Percentiles rank a stretch among this genome's conserved stretches.
Evolutionary conservation across 441 rosid species (phyloP).

Genomic region (Corymbia calophylla): DNA sequence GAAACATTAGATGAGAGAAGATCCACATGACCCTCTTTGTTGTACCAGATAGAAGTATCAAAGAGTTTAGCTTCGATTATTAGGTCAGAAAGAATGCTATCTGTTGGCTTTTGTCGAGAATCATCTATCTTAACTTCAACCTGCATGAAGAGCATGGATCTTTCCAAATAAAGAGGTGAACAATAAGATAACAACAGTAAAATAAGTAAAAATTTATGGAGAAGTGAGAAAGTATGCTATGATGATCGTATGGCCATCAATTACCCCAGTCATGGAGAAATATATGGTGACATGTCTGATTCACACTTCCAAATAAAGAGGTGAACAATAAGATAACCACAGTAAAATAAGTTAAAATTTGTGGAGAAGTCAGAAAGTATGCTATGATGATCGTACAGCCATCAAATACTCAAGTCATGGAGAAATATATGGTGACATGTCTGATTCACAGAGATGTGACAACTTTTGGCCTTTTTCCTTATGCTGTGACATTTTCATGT

Average conservation of each 20-base stretch:
- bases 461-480: neutral
- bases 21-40: slow-evolving; percentile 26
- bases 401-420: neutral
- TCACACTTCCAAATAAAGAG: neutral
- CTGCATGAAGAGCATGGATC: slow-evolving; percentile 23
- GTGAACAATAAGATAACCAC: neutral
- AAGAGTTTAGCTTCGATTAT: slow-evolving; percentile 73
- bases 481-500: neutral
- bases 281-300: neutral
- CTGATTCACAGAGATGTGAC: neutral
- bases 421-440: neutral
- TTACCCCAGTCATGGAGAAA: neutral
- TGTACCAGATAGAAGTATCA: slow-evolving; percentile 68
- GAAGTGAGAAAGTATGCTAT: neutral
- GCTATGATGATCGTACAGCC: neutral
- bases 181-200: neutral
- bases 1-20: slow-evolving; percentile 59
- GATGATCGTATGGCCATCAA: neutral
- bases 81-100: slow-evolving; percentile 45
- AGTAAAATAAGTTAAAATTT: neutral
- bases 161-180: neutral
- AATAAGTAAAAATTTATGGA: neutral
- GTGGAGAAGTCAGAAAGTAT: neutral
- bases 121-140: slow-evolving; percentile 88
- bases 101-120: slow-evolving; percentile 41